Evolutionary conservation across 176 grass and related monocot genomes (phyloP), one percentile per base, ranked within the genome.

Genomic region (Musa troglodytarum): DNA sequence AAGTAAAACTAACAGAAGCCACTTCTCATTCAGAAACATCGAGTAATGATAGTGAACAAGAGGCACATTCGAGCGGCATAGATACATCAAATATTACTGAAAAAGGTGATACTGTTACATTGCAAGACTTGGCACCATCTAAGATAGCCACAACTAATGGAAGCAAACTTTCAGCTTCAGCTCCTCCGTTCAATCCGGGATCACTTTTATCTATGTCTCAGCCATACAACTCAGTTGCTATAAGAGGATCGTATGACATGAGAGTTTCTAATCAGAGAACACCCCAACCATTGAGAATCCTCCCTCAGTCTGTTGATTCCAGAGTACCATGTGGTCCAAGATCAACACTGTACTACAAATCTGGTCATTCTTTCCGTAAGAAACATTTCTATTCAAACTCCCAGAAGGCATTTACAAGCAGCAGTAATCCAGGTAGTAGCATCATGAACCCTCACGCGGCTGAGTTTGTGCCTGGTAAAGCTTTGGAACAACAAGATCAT

Each of bases 81-180:
- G 87, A 85, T 10, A 74, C 9, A 71, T 53, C 53, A 17, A 77
- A 72, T 58, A 71, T 76, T 82, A 20, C 23, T 52, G 76, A 78
- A 52, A 90, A 85, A 76, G 54, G 22, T 29, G 85, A 89, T 52
- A 89, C 82, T 63, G 81, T 84, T 53, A 81, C 77, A 23, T 73
- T 85, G 1, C 80, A 87, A 75, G 80, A 85, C 55, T 82, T 81
- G 57, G 81, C 82, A 29, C 75, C 69, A 28, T 12, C 72, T 19
- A 94, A 94, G 73, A 89, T 87, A 74, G 78, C 67, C 71, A 54
- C 59, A 11, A 86, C 76, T 49, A 83, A 68, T 79, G 86, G 84
- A 80, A 95, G 96, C 85, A 99, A 99, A 75, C 88, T 99, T 67
- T 99, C 96, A 75, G 96, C 96, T 80, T 99, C 86, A 65, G 96